Percentiles rank a stretch among this genome's conserved stretches.
phyloP scores from a whole-genome alignment of 805 yeast genomes.

The Yamadazyma paraphyllophila region DNA sequence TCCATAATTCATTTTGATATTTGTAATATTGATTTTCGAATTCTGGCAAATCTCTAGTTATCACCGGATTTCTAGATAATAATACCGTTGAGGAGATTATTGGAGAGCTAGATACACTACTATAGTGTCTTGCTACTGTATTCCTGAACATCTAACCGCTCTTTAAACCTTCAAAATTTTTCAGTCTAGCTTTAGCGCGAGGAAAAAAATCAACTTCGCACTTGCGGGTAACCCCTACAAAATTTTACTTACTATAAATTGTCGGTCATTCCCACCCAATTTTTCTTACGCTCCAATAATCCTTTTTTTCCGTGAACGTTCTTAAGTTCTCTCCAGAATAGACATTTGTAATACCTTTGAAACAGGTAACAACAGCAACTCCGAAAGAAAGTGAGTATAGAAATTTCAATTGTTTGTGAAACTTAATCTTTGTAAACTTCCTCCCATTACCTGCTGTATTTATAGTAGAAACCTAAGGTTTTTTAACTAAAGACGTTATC shows the following conservation, averaged over 20 bases:
- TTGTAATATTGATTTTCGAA: constrained; percentile 75
- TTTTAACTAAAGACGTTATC: no score
- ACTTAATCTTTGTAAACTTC: not conserved
- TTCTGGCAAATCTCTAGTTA: constrained; percentile 70
- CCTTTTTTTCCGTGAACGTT: not conserved
- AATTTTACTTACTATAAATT: not conserved
- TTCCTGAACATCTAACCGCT: constrained; percentile 3
- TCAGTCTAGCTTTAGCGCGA: constrained; percentile 3
- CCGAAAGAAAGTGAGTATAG: constrained; percentile 1
- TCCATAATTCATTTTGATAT: constrained; percentile 84
- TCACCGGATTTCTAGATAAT: constrained; percentile 78
- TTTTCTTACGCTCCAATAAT: not conserved
- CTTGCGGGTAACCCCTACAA: constrained; percentile 5
- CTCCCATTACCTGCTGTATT: not conserved
- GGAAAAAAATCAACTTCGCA: not conserved
- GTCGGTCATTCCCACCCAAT: constrained; percentile 5
- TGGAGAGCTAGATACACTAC: constrained; percentile 6
- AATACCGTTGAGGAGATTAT: constrained; percentile 51
- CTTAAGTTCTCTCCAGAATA: constrained; percentile 1
- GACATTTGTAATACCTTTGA: not conserved
- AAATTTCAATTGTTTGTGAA: not conserved
- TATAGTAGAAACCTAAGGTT: not conserved
- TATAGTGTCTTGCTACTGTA: constrained; percentile 5
- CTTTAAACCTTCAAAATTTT: constrained; percentile 5
- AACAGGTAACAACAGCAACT: not conserved